Percentiles rank a stretch among this genome's conserved stretches.
phyloP scores from a whole-genome alignment of 2,329 filamentous ascomycete genomes.

The Neoarthrinium moseri region DNA sequence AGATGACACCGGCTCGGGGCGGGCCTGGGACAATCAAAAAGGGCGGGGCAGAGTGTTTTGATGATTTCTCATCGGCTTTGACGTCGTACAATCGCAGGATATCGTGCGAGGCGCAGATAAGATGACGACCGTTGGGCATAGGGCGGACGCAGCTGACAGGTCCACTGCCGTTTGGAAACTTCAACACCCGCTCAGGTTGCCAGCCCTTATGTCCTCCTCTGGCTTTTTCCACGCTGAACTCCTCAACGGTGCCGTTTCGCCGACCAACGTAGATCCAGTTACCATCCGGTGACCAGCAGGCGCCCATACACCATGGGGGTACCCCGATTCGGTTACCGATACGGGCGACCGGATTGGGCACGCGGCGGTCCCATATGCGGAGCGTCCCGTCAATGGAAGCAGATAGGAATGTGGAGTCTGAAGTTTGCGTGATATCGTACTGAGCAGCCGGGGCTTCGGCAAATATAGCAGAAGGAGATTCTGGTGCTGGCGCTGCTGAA shows the following conservation, averaged over 20 bases:
- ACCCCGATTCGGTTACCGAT: slow-evolving; percentile 73
- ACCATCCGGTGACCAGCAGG: slow-evolving; percentile 93
- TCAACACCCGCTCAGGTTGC: slow-evolving; percentile 75
- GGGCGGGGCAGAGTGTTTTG: slow-evolving; percentile 77
- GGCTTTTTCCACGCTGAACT: slow-evolving; percentile 83
- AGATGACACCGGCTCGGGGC: slow-evolving; percentile 80
- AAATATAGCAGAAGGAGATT: slow-evolving; percentile 36
- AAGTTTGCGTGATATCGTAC: slow-evolving; percentile 57
- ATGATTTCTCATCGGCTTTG: slow-evolving; percentile 56
- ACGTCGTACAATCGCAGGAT: slow-evolving; percentile 93
- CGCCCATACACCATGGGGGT: slow-evolving; percentile 96
- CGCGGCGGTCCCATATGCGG: slow-evolving; percentile 88
- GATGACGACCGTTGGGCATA: slow-evolving; percentile 90
- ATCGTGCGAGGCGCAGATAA: slow-evolving; percentile 91
- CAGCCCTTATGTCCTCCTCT: slow-evolving; percentile 61
- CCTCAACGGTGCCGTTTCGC: slow-evolving; percentile 89
- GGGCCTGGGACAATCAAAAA: slow-evolving; percentile 96
- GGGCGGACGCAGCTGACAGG: slow-evolving; percentile 83
- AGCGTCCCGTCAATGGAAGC: slow-evolving; percentile 85
- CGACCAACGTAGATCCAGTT: slow-evolving; percentile 93
- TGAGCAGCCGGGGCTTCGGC: slow-evolving; percentile 37
- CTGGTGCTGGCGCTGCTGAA: slow-evolving; percentile 16
- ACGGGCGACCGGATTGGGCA: slow-evolving; percentile 72
- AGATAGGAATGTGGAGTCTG: slow-evolving; percentile 80
- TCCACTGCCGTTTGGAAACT: slow-evolving; percentile 85